phyloP scores from a whole-genome alignment of 768 basidiomycete genomes.

The Amanita rubescens region DNA sequence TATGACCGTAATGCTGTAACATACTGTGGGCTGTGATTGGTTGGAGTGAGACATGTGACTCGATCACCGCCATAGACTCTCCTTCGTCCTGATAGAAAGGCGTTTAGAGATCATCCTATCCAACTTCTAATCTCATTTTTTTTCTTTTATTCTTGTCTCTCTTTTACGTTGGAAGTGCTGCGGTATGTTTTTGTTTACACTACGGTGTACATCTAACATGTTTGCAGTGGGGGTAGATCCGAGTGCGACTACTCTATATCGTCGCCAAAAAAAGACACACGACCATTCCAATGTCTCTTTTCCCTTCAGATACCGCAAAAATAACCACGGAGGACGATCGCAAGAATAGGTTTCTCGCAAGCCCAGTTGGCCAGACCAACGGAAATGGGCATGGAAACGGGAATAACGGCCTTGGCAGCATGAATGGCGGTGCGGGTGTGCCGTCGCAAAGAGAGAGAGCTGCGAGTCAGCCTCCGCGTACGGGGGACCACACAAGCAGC shows the following conservation, averaged over 20 bases:
- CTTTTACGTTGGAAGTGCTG: neutral
- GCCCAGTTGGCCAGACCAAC: neutral
- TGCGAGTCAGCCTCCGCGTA: slow-evolving; percentile 61
- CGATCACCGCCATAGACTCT: neutral
- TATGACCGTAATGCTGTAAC: too few relatives aligned
- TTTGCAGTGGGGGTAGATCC: neutral
- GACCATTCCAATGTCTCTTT: neutral
- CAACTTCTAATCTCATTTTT: neutral
- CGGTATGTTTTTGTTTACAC: neutral
- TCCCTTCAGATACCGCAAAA: neutral
- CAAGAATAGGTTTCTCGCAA: slow-evolving; percentile 1
- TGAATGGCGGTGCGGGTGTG: neutral
- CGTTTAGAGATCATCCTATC: neutral
- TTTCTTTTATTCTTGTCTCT: neutral
- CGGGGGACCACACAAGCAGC: slow-evolving; percentile 33
- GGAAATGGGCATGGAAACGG: too few relatives aligned
- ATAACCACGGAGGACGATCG: neutral
- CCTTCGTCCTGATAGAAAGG: too few relatives aligned
- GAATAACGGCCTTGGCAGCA: neutral
- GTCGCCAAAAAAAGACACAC: neutral
- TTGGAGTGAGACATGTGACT: slow-evolving; percentile 1
- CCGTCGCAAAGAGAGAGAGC: slow-evolving; percentile 51
- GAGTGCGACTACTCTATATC: neutral
- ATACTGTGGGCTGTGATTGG: slow-evolving; percentile 2
- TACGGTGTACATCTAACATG: neutral